Evolutionary conservation across 2,329 filamentous ascomycete genomes (phyloP).

Genomic region (Lecanicillium sp.): DNA sequence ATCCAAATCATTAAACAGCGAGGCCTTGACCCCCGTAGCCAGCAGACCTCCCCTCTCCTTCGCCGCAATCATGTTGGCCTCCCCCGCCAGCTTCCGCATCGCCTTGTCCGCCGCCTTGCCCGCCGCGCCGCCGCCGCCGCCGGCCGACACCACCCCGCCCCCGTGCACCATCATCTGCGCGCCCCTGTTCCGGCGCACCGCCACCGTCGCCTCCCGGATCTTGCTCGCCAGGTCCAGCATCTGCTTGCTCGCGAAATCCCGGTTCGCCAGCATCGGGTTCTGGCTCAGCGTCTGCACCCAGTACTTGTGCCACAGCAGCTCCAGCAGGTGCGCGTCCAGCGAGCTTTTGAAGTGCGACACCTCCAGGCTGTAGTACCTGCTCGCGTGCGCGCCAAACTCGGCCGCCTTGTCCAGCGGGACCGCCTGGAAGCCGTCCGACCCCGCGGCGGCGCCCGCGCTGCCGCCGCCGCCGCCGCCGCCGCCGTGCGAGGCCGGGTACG

Average conservation of each 20-base stretch:
- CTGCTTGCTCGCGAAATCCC: conserved; percentile 88
- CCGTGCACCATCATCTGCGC: conserved; percentile 22
- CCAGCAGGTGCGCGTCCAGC: conserved; percentile 79
- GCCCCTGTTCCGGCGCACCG: conserved; percentile 22
- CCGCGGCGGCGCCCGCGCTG: conserved; percentile 15
- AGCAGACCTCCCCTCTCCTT: conserved; percentile 59
- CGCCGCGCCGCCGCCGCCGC: conserved; percentile 53
- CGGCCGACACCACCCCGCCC: conserved; percentile 15
- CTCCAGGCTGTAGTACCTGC: conserved; percentile 84
- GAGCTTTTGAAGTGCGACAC: conserved; percentile 93
- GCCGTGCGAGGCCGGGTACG: conserved; percentile 69
- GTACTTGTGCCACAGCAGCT: conserved; percentile 97
- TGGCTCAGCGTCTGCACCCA: conserved; percentile 95
- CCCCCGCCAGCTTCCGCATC: conserved; percentile 54
- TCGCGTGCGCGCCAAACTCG: conserved; percentile 90
- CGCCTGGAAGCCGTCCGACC: conserved; percentile 58
- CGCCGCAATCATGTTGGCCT: conserved; percentile 54
- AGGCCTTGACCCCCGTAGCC: conserved; percentile 57
- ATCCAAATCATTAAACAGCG: conserved; percentile 48
- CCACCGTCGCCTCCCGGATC: conserved; percentile 57
- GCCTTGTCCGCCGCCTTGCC: conserved; percentile 36
- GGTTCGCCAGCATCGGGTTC: conserved; percentile 82
- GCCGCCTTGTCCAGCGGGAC: conserved; percentile 92
- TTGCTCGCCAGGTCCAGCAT: conserved; percentile 84
- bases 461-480: conserved; percentile 16